Evolutionary conservation across 2,329 filamentous ascomycete genomes (phyloP).

Genomic region (Chaetomiaceae sp.): DNA sequence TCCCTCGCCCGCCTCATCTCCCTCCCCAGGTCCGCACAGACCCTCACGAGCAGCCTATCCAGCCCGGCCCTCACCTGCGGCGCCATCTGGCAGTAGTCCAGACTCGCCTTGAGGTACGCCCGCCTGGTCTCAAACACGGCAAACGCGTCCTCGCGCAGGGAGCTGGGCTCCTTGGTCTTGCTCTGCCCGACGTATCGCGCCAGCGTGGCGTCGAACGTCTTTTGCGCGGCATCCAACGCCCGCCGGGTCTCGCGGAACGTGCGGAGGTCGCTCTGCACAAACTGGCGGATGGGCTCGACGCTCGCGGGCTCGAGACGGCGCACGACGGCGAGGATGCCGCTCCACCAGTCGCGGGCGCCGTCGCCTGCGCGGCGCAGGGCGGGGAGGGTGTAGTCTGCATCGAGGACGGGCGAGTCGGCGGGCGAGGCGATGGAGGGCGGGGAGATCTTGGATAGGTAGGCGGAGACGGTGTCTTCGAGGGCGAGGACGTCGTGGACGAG

Average conservation of each 20-base stretch:
- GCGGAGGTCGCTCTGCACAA: conserved; percentile 73
- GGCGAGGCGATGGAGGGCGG: conserved; percentile 61
- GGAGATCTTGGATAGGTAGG: conserved; percentile 70
- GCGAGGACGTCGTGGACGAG: conserved; percentile 60
- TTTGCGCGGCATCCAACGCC: conserved; percentile 73
- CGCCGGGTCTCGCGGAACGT: conserved; percentile 82
- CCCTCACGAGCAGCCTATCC: conserved; percentile 78
- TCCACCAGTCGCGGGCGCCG: conserved; percentile 84
- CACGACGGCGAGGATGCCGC: conserved; percentile 65
- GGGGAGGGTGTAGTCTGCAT: conserved; percentile 90
- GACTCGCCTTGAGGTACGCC: conserved; percentile 81
- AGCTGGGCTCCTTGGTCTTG: conserved; percentile 90
- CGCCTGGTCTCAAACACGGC: conserved; percentile 90
- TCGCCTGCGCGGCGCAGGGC: conserved; percentile 83
- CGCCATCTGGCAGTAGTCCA: conserved; percentile 88
- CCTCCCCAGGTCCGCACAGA: conserved; percentile 83
- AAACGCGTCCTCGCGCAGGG: conserved; percentile 91
- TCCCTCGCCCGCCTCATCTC: conserved; percentile 75
- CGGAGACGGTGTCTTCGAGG: conserved; percentile 75
- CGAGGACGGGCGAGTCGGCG: conserved; percentile 72
- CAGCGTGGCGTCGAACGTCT: conserved; percentile 75
- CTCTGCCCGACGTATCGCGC: conserved; percentile 78
- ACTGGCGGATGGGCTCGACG: conserved; percentile 75
- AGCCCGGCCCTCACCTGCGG: conserved; percentile 80
- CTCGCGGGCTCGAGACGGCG: conserved; percentile 74